Conservation (phyloP, 202 grass and related monocot genomes). For the Elaeis oleifera region DNA sequence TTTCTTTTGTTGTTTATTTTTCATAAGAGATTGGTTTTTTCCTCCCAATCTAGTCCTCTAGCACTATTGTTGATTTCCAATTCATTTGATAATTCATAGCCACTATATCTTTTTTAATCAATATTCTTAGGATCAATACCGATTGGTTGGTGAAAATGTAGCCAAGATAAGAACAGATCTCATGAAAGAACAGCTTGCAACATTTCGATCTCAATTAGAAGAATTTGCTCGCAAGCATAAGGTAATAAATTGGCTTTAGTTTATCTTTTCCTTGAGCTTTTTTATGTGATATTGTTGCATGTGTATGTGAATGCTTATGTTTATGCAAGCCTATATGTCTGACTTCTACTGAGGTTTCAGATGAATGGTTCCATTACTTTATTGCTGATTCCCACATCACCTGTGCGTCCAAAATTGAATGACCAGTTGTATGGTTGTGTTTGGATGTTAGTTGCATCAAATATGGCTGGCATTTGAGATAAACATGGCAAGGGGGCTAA, state of each 20-base stretch:
- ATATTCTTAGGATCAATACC: slow-evolving; percentile 58
- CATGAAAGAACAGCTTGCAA: slow-evolving; percentile 86
- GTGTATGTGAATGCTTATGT: no score
- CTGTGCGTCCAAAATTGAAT: no score
- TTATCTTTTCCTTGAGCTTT: neutral
- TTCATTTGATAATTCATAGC: neutral
- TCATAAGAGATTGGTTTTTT: slow-evolving; percentile 6
- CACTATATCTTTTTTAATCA: no score
- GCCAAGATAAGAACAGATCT: slow-evolving; percentile 83
- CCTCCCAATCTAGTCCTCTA: neutral
- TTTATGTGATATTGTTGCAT: neutral
- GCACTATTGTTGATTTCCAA: neutral
- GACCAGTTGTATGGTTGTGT: no score
- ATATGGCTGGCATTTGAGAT: no score
- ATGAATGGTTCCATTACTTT: no score
- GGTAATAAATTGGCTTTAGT: slow-evolving; percentile 24
- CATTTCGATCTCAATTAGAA: slow-evolving; percentile 75
- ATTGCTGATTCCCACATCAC: no score
- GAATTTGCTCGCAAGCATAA: slow-evolving; percentile 93
- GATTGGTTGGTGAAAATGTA: slow-evolving; percentile 78
- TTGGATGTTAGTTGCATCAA: no score
- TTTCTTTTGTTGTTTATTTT: neutral
- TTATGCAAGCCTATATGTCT: no score
- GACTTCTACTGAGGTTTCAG: no score
- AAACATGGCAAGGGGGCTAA: no score